phyloP scores from a whole-genome alignment of 495 filamentous ascomycete species.

The Neurospora pannonica region DNA sequence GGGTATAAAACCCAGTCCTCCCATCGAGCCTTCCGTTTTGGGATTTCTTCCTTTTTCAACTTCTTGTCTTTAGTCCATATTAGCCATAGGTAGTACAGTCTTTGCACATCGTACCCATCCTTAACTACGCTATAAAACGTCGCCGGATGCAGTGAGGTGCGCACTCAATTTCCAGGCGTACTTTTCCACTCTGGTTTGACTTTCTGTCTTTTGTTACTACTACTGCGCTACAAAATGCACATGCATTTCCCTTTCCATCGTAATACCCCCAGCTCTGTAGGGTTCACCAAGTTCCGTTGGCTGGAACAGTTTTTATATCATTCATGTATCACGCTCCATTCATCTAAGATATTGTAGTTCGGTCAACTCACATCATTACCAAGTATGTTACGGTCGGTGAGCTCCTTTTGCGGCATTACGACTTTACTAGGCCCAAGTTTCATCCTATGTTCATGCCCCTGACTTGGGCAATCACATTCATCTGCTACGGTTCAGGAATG shows the following conservation, averaged over 20 bases:
- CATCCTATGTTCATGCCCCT: background rate
- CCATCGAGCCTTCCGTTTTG: background rate
- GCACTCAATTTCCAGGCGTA: too few species aligned
- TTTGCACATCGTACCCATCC: background rate
- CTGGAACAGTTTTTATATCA: too few species aligned
- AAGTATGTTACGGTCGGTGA: background rate
- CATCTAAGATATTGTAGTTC: too few species aligned
- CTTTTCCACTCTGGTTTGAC: too few species aligned
- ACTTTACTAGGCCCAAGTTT: background rate
- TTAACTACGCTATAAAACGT: background rate
- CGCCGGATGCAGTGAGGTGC: too few species aligned
- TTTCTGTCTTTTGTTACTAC: too few species aligned
- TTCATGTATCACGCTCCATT: too few species aligned
- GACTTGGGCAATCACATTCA: background rate
- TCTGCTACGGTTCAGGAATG: background rate
- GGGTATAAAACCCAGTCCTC: background rate
- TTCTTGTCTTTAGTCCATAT: background rate
- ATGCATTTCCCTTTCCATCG: too few species aligned
- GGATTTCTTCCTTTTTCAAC: background rate
- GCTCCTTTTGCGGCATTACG: background rate
- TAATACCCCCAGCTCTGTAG: too few species aligned
- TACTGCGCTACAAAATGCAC: too few species aligned
- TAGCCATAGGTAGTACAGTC: background rate
- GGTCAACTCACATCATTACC: background rate
- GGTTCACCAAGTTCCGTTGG: too few species aligned